A percentile compares a stretch with the other conserved stretches of the same genome.
Conservation (phyloP, 2,329 filamentous ascomycete genomes). For the Diplocarpon rosae region DNA sequence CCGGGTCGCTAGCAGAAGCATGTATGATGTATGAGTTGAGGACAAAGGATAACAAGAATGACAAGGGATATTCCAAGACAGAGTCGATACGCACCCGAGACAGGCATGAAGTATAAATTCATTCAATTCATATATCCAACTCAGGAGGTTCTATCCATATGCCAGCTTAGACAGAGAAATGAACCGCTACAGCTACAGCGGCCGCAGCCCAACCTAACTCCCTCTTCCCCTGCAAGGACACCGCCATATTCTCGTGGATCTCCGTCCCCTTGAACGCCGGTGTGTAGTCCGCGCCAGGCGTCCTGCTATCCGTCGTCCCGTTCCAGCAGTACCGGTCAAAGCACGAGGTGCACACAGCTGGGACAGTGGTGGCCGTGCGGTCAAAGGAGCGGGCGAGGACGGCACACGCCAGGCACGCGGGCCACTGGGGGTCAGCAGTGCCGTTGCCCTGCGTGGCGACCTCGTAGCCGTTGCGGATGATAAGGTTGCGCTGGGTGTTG, state of each 20-base stretch:
- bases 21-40: too few relatives aligned
- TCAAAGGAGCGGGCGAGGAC: constrained; percentile 66
- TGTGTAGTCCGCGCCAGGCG: constrained; percentile 13
- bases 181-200: too few relatives aligned
- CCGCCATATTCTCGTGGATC: constrained; percentile 1
- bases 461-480: constrained; percentile 81
- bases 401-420: constrained; percentile 78
- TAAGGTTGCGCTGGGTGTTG: constrained; percentile 56
- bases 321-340: constrained; percentile 89
- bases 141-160: too few relatives aligned
- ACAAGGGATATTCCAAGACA: too few relatives aligned
- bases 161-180: too few relatives aligned
- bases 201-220: too few relatives aligned
- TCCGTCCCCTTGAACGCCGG: constrained; percentile 15
- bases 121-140: too few relatives aligned
- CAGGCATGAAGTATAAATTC: too few relatives aligned
- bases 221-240: neutral
- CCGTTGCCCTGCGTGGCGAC: constrained; percentile 74
- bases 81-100: too few relatives aligned
- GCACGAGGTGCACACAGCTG: constrained; percentile 62
- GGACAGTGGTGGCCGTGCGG: constrained; percentile 57
- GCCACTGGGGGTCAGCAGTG: constrained; percentile 65
- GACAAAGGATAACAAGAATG: too few relatives aligned
- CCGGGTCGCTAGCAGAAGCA: too few relatives aligned
- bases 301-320: constrained; percentile 35